Percentiles rank a stretch among this genome's conserved stretches.
Evolutionary conservation across 495 filamentous ascomycete genomes (phyloP).

Genomic region (Cudoniella acicularis): DNA sequence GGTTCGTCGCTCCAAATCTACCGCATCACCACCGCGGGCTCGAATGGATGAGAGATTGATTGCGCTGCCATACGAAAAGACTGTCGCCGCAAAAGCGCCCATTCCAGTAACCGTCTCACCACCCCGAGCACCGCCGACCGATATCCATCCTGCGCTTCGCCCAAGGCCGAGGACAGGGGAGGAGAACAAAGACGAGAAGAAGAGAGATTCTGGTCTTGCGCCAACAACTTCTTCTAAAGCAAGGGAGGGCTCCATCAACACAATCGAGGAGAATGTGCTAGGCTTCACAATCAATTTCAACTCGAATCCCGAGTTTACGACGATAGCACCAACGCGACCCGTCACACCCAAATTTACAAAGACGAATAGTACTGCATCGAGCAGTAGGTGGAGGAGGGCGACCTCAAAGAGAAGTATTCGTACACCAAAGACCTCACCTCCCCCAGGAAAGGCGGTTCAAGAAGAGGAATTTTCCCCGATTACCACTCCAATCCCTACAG

Average conservation of each 20-base stretch:
- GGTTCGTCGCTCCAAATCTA: neutral
- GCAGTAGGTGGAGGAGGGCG: constrained; percentile 8
- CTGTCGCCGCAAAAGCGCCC: constrained; percentile 49
- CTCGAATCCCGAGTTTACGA: neutral
- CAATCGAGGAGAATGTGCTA: constrained; percentile 6
- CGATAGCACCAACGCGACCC: neutral
- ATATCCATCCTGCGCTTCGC: constrained; percentile 23
- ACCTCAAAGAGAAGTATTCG: constrained; percentile 7
- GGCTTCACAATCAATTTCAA: constrained; percentile 15
- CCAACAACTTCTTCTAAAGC: constrained; percentile 13
- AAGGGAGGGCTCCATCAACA: constrained; percentile 5
- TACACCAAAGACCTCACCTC: neutral
- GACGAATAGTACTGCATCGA: neutral
- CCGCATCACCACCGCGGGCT: neutral
- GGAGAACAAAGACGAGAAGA: constrained; percentile 5
- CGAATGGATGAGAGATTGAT: constrained; percentile 41
- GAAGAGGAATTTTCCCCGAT: constrained; percentile 38
- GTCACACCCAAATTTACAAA: constrained; percentile 1
- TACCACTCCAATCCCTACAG: constrained; percentile 48
- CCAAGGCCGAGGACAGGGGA: neutral
- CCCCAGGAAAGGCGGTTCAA: neutral
- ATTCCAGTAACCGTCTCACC: constrained; percentile 25
- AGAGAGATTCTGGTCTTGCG: constrained; percentile 27
- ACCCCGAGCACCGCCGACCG: constrained; percentile 14
- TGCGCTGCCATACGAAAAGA: constrained; percentile 53